Base-by-base conservation (phyloP, 108 stramenopile species). In the Conticribra guillardii region DNA sequence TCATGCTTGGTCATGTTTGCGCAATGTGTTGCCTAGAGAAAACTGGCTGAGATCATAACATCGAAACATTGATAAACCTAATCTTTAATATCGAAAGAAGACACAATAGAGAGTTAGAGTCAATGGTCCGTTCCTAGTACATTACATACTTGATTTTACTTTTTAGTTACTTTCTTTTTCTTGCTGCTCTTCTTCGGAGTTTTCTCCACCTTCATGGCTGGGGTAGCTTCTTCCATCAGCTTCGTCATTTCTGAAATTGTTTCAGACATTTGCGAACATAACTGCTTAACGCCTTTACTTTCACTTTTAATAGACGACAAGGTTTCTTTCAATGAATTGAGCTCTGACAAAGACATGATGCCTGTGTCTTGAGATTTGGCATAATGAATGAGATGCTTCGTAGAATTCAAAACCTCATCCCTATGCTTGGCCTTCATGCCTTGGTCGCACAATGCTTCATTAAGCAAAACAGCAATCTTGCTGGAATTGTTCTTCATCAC, bases 391-490 rank as follows among this genome's bases (percentile, higher is more conserved):
- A 69, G 63, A 32, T 63, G 51, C 60, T 76, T 76, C 34, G 67
- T 61, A 41, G 61, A 34, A 31, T 63, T 55, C 24, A 76, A 15
- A 4, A 76, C 62, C 59, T 68, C 75, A 54, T 76, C 75, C 41
- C 67, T 76, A 45, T 76, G 67, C 45, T 69, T 76, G 31, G 62
- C 14, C 53, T 63, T 76, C 18, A 76, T 60, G 54, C 33, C 54
- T 22, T 59, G 28, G 58, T 69, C 67, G 54, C 48, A 41, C 21
- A 76, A 32, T 26, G 67, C 67, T 32, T 55, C 46, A 8, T 30
- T 48, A 15, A 76, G 44, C 24, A 57, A 31, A 15, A 33, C 16
- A 22, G 62, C 67, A 49, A 63, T 44, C 27, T 50, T 64, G 32
- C 53, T 63, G 54, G 66, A 64, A 53, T 22, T 48, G 27, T 49